These are phyloP conservation scores for Effrenium voratum DNA, from an alignment of 73 alveolate species.

Conservation along the genomic window DNA sequence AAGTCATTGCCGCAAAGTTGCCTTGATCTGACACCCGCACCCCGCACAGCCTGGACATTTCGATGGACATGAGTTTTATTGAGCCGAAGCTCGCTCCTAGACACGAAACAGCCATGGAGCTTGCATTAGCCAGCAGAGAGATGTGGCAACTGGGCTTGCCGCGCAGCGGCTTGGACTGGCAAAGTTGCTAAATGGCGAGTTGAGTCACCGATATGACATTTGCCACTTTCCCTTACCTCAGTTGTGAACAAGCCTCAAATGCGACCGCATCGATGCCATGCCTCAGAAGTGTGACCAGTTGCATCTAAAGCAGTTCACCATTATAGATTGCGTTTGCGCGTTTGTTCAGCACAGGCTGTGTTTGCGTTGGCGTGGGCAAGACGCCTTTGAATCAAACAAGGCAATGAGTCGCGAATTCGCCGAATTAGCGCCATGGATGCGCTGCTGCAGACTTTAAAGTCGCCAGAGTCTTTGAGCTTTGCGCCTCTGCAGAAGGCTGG, in stretches of 20 bases:
- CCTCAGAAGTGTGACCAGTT: neutral
- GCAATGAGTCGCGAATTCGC: neutral
- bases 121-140: neutral
- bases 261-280: neutral
- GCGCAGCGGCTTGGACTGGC: too few species aligned
- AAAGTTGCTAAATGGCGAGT: too few species aligned
- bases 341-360: neutral
- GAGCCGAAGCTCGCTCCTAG: neutral
- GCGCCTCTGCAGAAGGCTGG: constrained; percentile 60
- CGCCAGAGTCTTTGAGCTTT: constrained; percentile 68
- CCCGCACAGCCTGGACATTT: neutral
- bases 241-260: neutral
- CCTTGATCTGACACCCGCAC: neutral
- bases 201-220: too few species aligned
- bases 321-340: too few species aligned
- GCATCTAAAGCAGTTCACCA: neutral
- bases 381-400: neutral
- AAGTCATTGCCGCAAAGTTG: neutral
- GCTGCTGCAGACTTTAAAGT: neutral
- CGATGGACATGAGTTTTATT: neutral
- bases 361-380: neutral
- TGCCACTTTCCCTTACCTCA: neutral
- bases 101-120: neutral
- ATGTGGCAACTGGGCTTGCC: too few species aligned
- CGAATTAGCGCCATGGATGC: constrained; percentile 30